Conservation (phyloP, 2,329 filamentous ascomycete species). For the Pyrenochaeta sp. region DNA sequence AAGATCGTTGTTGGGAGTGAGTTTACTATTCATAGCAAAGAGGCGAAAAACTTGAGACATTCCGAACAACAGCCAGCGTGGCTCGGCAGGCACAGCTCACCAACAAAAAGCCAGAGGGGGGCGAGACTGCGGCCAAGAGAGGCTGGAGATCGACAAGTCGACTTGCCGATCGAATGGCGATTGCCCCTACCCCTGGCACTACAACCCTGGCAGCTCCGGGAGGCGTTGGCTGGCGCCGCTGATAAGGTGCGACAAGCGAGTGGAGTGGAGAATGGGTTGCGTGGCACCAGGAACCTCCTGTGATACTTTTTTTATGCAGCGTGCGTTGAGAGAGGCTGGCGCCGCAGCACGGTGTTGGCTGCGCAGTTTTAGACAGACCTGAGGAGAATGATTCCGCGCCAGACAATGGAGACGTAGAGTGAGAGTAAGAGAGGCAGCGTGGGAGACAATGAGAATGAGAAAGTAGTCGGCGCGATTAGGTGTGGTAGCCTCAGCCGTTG, state of each 20-base stretch:
- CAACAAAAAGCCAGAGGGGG: neutral
- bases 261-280: slow-evolving; percentile 19
- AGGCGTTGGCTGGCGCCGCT: slow-evolving; percentile 16
- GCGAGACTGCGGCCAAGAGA: slow-evolving; percentile 3
- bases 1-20: neutral
- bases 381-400: too few relatives aligned
- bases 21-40: neutral
- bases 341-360: neutral
- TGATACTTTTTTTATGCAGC: neutral
- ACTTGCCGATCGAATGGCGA: slow-evolving; percentile 16
- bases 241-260: slow-evolving; percentile 22
- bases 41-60: neutral
- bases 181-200: slow-evolving; percentile 17
- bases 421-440: too few relatives aligned
- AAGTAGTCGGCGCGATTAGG: neutral
- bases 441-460: too few relatives aligned
- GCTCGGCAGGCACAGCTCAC: neutral
- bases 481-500: slow-evolving; percentile 9
- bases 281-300: slow-evolving; percentile 18
- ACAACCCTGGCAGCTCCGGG: slow-evolving; percentile 5
- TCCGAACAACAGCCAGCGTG: neutral
- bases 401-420: too few relatives aligned
- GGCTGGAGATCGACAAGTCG: slow-evolving; percentile 4
- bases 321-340: neutral
- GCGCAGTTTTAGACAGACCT: too few relatives aligned